phyloP scores from a whole-genome alignment of 1,139 yeast species.

The Geotrichum citri-aurantii region DNA sequence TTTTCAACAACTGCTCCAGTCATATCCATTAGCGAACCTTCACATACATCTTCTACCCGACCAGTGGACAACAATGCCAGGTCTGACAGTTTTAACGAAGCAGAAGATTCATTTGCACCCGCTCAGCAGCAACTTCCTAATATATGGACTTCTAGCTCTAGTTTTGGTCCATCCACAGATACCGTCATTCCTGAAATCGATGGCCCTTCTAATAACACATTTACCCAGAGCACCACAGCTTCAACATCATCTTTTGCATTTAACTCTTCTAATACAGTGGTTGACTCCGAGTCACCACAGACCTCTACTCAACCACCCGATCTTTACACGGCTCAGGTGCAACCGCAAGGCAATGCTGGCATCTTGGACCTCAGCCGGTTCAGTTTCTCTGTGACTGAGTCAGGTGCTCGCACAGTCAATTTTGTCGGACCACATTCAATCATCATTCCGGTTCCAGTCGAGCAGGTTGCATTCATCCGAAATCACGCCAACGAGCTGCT shows the following conservation, averaged over 20 bases:
- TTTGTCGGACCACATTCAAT: constrained; percentile 3
- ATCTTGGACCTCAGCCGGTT: constrained; percentile 3
- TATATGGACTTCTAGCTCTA: constrained; percentile 1
- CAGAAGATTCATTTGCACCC: neutral
- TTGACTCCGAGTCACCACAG: neutral
- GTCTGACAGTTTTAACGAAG: neutral
- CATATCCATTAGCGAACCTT: neutral
- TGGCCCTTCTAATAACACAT: neutral
- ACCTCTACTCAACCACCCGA: neutral
- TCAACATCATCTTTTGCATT: constrained; percentile 3
- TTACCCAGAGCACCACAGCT: neutral
- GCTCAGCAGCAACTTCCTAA: neutral
- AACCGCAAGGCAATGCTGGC: constrained; percentile 11
- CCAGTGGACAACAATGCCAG: neutral
- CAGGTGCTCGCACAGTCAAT: constrained; percentile 3
- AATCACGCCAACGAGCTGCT: constrained; percentile 14
- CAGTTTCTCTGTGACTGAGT: neutral
- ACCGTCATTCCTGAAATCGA: neutral
- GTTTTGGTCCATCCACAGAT: neutral
- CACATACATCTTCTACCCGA: neutral
- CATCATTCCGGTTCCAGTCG: constrained; percentile 6
- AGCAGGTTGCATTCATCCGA: constrained; percentile 13
- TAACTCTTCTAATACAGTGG: neutral
- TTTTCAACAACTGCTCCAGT: neutral
- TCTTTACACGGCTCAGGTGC: neutral